A percentile compares a stretch with the other conserved stretches of the same genome.
Conservation (phyloP, 2,329 filamentous ascomycete species). For the Apiospora marii region DNA sequence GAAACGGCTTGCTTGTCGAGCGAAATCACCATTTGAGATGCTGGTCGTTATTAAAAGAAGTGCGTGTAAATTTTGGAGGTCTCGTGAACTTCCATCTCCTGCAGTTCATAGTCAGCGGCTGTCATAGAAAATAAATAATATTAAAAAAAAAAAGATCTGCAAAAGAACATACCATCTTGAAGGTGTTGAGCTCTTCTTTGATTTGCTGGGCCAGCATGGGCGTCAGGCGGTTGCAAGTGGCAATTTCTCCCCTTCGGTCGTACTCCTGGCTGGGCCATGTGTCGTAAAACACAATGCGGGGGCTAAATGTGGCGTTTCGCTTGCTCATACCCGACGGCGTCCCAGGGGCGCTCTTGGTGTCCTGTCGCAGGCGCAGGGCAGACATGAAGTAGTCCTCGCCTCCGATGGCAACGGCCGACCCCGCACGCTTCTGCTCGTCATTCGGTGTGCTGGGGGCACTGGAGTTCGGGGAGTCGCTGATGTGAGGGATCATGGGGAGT, state of each 20-base stretch:
- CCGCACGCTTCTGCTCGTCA: constrained; percentile 77
- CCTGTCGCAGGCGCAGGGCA: constrained; percentile 74
- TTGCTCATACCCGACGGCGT: constrained; percentile 73
- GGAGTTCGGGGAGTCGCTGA: constrained; percentile 81
- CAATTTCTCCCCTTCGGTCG: constrained; percentile 93
- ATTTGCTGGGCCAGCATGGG: constrained; percentile 98
- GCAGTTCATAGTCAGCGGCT: constrained; percentile 47
- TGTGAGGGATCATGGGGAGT: constrained; percentile 67
- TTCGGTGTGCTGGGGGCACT: constrained; percentile 88
- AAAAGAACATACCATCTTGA: constrained; percentile 85
- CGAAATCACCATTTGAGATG: constrained; percentile 38
- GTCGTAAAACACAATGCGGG: constrained; percentile 92
- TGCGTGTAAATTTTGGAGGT: constrained; percentile 99
- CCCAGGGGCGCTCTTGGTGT: constrained; percentile 80
- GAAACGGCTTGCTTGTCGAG: constrained; percentile 35
- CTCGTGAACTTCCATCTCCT: constrained; percentile 99
- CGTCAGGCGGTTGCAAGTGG: constrained; percentile 96
- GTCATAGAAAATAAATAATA: neutral
- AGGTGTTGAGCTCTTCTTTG: constrained; percentile 98
- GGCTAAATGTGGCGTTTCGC: constrained; percentile 80
- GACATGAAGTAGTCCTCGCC: constrained; percentile 92
- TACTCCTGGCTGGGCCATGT: constrained; percentile 97
- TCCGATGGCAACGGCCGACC: constrained; percentile 73
- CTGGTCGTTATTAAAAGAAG: constrained; percentile 82
- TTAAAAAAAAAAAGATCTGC: constrained; percentile 28